These are phyloP conservation scores for Lecanicillium sp. DNA, from an alignment of 2,329 filamentous ascomycete genomes.

Conservation along the genomic window DNA sequence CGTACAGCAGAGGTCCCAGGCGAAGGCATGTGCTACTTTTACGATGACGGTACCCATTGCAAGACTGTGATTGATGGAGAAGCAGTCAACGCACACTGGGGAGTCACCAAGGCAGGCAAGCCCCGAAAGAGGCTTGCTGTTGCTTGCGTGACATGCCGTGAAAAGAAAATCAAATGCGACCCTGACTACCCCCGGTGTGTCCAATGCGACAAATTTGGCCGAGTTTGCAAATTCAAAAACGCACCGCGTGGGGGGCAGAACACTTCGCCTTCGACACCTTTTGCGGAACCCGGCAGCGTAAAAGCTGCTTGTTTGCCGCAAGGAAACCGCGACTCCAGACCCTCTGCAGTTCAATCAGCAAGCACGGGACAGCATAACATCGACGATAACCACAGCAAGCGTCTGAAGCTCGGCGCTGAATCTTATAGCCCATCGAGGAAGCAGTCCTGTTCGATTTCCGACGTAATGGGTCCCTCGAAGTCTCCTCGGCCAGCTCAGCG, in stretches of 20 bases:
- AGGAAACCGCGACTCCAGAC: conserved; percentile 28
- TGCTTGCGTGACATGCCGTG: conserved; percentile 86
- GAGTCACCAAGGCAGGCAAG: conserved; percentile 89
- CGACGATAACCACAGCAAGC: conserved; percentile 30
- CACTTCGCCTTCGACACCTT: conserved; percentile 47
- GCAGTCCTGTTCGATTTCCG: conserved; percentile 27
- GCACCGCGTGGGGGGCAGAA: conserved; percentile 61
- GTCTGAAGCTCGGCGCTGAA: conserved; percentile 42
- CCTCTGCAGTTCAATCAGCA: neutral
- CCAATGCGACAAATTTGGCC: conserved; percentile 87
- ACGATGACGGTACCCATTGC: conserved; percentile 78
- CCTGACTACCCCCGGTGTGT: conserved; percentile 81
- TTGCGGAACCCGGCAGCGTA: conserved; percentile 45
- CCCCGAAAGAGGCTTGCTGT: conserved; percentile 85
- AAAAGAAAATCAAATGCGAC: conserved; percentile 98
- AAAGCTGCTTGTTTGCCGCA: conserved; percentile 24
- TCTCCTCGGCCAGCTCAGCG: conserved; percentile 32
- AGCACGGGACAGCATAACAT: neutral
- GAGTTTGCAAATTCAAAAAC: conserved; percentile 78
- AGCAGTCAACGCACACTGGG: conserved; percentile 84
- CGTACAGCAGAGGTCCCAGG: conserved; percentile 63
- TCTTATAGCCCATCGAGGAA: conserved; percentile 32
- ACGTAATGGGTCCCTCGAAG: conserved; percentile 33
- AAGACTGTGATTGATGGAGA: conserved; percentile 82
- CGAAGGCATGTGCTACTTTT: conserved; percentile 78